Base-by-base conservation (phyloP, 805 yeast genomes). In the Myxozyma melibiosi region DNA sequence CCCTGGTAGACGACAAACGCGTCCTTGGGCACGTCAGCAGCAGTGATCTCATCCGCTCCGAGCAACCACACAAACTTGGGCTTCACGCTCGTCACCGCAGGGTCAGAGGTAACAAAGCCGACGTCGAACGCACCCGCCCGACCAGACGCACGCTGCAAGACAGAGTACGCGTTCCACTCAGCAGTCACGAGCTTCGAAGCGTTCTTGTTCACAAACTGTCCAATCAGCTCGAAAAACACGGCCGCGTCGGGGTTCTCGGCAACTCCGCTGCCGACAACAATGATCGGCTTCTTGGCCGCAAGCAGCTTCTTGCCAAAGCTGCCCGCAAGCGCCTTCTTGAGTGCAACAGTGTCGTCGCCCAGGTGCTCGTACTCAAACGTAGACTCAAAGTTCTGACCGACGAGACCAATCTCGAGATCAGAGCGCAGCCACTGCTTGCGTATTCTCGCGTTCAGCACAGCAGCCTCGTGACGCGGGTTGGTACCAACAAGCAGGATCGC, bases 1-100 rank as follows among this genome's bases (percentile, higher is more conserved):
- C 96, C 96, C 75, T 88, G 90, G 75, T 88, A 88, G 51, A 88
- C 84, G 30, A 89, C 96, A 71, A 88, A 89, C 2, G 96, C 89
- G 70, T 88, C 94, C 71, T 78, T 77, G 64, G 96, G 95, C 66
- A 88, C 82, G 58, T 85, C 86, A 57, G 79, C 74, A 59, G 84
- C 81, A 59, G 78, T 74, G 61, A 88, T 72, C 74, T 89, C 96
- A 72, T 88, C 96, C 34, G 96, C 95, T 41, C 92, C 94, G 53
- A 88, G 78, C 66, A 88, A 77, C 76, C 86, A 89, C 51, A 88
- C 80, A 70, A 89, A 78, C 76, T 88, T 89, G 56, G 96, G 87
- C 66, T 74, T 74, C 48, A 79, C 73, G 28, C 73, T 61, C 46
- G 79, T 74, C 25, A 77, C 78, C 63, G 77, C 80, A 51, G 75